Base-by-base conservation (phyloP, 306 rosid species). In the Fragaria ananassa region DNA sequence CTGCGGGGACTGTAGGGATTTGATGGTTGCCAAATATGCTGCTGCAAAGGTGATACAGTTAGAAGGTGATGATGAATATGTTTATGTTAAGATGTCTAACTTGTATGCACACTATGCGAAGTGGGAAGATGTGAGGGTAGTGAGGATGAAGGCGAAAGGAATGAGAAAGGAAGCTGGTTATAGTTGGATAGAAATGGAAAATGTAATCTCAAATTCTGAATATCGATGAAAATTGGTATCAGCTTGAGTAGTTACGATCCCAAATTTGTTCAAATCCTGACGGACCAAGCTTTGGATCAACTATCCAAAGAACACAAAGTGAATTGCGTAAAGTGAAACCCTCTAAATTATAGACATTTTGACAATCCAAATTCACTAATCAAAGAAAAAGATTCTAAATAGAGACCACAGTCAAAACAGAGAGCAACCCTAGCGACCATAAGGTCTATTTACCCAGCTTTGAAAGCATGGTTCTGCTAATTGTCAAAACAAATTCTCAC, bases 91-190 rank as follows among this genome's bases (percentile, higher is more conserved):
- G 80, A 37, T 92, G 84, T 89, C 89, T 4, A 90, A 92, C 56
- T 76, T 88, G 74, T 87, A 84, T 37, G 93, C 96, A n/a, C 83
- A 80, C 25, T 77, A 74, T 76, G 89, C 80, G 57, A 84, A 87
- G 79, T 90, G 96, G 97, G 86, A 88, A 79, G 88, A 90, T 76
- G 97, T 72, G 50, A 74, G 54, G 79, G 80, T 46, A 72, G 81
- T 88, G 53, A 84, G 96, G 86, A 90, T 89, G 89, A 85, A 63
- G 70, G 81, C 21, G 70, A 87, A 76, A 64, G 80, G 75, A 64
- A 79, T 89, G 78, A 83, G 86, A 74, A 91, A 89, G 81, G 85
- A 82, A 73, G 88, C 81, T 6, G 91, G 90, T 35, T 79, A 79
- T 81, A 91, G 95, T 76, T 88, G 89, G 90, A 88, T 86, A 71